Conservation (phyloP, 2,329 filamentous ascomycete genomes). For the Teratosphaeria zuluensis region DNA sequence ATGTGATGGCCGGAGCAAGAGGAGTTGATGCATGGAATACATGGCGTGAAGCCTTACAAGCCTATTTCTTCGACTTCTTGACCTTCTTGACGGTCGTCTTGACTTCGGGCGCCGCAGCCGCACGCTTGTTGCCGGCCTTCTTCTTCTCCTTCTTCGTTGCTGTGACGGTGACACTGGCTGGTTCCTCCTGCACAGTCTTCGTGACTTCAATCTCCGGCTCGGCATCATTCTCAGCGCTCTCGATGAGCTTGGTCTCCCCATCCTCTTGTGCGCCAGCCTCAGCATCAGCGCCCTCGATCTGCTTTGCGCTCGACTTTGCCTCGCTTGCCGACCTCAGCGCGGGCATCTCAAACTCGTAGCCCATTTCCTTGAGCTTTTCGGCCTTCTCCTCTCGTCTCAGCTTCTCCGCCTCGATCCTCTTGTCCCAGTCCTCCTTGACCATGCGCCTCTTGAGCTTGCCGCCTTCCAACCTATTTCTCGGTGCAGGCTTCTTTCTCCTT, state of each 20-base stretch:
- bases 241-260: not conserved
- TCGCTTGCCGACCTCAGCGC: constrained; percentile 55
- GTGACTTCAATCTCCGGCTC: constrained; percentile 4
- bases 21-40: not conserved
- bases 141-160: constrained; percentile 20
- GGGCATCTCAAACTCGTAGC: constrained; percentile 73
- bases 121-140: constrained; percentile 24
- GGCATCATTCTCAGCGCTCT: not conserved
- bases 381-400: constrained; percentile 58
- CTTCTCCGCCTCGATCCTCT: constrained; percentile 64
- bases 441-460: constrained; percentile 62
- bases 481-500: constrained; percentile 79
- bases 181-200: constrained; percentile 8
- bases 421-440: constrained; percentile 67
- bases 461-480: constrained; percentile 79
- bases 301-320: constrained; percentile 35
- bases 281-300: constrained; percentile 19
- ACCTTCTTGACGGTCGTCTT: constrained; percentile 21
- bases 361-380: constrained; percentile 66
- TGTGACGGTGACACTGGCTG: constrained; percentile 7
- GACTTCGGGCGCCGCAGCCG: constrained; percentile 21
- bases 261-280: constrained; percentile 6
- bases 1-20: no score
- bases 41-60: not conserved
- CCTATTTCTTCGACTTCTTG: constrained; percentile 1